phyloP scores from a whole-genome alignment of 2,329 filamentous ascomycete genomes.

The Phyllosticta citrichinensis region DNA sequence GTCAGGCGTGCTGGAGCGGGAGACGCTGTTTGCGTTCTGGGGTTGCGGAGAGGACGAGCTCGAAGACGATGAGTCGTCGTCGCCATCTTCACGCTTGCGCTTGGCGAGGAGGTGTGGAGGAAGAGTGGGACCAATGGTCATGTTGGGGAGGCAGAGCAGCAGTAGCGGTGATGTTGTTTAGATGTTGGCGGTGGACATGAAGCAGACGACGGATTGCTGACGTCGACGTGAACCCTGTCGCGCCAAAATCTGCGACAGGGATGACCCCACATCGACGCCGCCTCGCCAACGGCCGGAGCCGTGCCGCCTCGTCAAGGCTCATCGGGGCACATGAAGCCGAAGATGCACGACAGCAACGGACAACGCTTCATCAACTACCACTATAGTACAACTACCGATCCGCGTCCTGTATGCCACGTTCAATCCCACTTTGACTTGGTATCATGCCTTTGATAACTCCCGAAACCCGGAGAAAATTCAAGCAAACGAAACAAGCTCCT shows the following conservation, averaged over 20 bases:
- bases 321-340: neutral
- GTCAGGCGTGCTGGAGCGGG: conserved; percentile 26
- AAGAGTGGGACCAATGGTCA: conserved; percentile 55
- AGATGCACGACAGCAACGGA: neutral
- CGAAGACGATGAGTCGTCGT: conserved; percentile 17
- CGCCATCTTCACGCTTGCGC: conserved; percentile 39
- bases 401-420: neutral
- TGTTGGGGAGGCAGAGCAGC: neutral
- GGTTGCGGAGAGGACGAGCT: conserved; percentile 18
- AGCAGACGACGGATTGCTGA: neutral
- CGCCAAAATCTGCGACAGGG: neutral
- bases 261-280: neutral
- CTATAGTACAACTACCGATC: neutral
- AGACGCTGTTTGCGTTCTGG: neutral
- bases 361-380: neutral
- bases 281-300: neutral
- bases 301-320: neutral
- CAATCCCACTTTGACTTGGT: conserved; percentile 2
- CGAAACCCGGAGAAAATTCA: neutral
- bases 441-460: conserved; percentile 9
- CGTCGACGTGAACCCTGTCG: conserved; percentile 1
- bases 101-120: conserved; percentile 53
- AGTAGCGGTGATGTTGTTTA: neutral
- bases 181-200: neutral
- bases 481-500: neutral